A percentile compares a stretch with the other conserved stretches of the same genome.
Conservation (phyloP, 495 filamentous ascomycete genomes). For the Chaetomium fimeti region DNA sequence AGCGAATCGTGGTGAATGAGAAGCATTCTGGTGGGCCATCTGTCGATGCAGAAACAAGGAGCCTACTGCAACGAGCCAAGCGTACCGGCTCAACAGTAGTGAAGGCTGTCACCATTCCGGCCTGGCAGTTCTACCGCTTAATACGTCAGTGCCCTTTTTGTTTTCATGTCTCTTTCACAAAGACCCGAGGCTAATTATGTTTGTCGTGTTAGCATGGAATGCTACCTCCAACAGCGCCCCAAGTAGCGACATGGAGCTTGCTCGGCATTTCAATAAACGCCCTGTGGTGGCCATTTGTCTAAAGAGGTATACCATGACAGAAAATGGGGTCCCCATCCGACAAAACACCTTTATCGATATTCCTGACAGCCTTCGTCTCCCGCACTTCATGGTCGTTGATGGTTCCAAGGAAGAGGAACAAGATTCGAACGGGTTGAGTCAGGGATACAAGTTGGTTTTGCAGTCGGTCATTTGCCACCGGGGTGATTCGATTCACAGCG, state of each 20-base stretch:
- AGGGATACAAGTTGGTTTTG: conserved; percentile 78
- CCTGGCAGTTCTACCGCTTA: conserved; percentile 95
- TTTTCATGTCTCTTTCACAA: background rate
- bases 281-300: conserved; percentile 89
- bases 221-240: conserved; percentile 52
- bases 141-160: conserved; percentile 59
- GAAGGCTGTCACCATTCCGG: conserved; percentile 90
- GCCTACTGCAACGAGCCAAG: conserved; percentile 41
- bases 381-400: conserved; percentile 86
- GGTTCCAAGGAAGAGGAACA: conserved; percentile 55
- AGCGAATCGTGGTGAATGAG: conserved; percentile 46
- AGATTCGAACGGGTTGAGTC: conserved; percentile 57
- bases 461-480: conserved; percentile 91
- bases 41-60: conserved; percentile 38
- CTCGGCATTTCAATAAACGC: conserved; percentile 52
- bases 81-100: conserved; percentile 53
- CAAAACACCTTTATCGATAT: conserved; percentile 86
- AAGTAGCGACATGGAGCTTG: conserved; percentile 49
- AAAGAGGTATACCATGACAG: conserved; percentile 80
- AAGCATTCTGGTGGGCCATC: conserved; percentile 23
- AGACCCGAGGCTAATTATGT: conserved; percentile 50
- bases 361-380: conserved; percentile 80
- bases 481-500: conserved; percentile 82
- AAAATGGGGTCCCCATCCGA: conserved; percentile 63
- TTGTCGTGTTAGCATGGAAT: conserved; percentile 62